A percentile compares a stretch with the other conserved stretches of the same genome.
Conservation (phyloP, 176 grass and related monocot genomes). For the Echinochloa phyllopogon region DNA sequence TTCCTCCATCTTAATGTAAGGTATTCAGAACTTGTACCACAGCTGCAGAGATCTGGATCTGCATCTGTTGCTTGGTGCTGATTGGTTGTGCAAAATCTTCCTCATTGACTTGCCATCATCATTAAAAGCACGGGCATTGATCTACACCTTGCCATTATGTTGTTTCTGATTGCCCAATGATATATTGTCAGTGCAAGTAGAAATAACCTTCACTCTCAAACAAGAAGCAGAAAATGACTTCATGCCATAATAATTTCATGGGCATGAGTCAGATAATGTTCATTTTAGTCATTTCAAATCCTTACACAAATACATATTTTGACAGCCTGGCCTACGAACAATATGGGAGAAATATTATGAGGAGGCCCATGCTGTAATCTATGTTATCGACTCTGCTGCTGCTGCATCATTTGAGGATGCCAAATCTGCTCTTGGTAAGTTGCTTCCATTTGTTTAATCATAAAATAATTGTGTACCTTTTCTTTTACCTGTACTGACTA, state of each 20-base stretch:
- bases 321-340: slow-evolving; percentile 81
- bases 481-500: background rate
- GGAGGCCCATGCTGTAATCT: slow-evolving; percentile 95
- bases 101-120: background rate
- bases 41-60: slow-evolving; percentile 16
- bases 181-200: background rate
- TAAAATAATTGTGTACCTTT: background rate
- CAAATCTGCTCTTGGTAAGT: slow-evolving; percentile 89
- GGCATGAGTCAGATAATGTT: background rate
- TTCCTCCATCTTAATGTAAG: background rate
- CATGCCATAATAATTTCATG: slow-evolving; percentile 12
- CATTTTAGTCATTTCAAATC: background rate
- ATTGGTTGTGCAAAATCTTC: background rate
- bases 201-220: slow-evolving; percentile 16
- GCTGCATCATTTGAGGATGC: slow-evolving; percentile 86
- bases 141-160: background rate
- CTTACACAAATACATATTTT: slow-evolving; percentile 36
- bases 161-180: slow-evolving; percentile 18
- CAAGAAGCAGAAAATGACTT: background rate
- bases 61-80: background rate
- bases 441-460: slow-evolving; percentile 38
- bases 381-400: slow-evolving; percentile 88
- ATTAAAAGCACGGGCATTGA: slow-evolving; percentile 19
- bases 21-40: background rate
- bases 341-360: slow-evolving; percentile 99